Evolutionary conservation across 176 grass and related monocot genomes (phyloP).

Genomic region (Aegilops bicornis): DNA sequence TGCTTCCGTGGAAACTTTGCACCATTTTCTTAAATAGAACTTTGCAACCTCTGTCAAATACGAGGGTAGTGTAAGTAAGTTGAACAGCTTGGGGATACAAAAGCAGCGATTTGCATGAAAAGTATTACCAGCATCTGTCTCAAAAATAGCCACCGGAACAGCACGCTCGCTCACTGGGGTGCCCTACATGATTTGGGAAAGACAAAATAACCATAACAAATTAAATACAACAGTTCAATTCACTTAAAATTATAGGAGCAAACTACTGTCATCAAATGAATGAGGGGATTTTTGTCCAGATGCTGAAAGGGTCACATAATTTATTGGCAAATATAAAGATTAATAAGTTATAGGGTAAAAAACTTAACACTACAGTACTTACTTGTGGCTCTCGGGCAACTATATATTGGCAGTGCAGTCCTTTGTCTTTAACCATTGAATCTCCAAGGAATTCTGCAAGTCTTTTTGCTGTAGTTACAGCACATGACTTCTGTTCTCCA

Average conservation of each 20-base stretch:
- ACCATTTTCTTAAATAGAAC: slow-evolving; percentile 94
- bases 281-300: slow-evolving; percentile 10
- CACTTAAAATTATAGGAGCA: slow-evolving; percentile 17
- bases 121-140: slow-evolving; percentile 77
- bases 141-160: slow-evolving; percentile 92
- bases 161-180: slow-evolving; percentile 98
- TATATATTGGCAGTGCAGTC: slow-evolving; percentile 92
- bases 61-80: slow-evolving; percentile 22
- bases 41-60: slow-evolving; percentile 61
- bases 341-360: neutral
- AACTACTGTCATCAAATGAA: slow-evolving; percentile 29
- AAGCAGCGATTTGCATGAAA: slow-evolving; percentile 23
- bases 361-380: slow-evolving; percentile 34
- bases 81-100: slow-evolving; percentile 23
- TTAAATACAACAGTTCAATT: slow-evolving; percentile 24
- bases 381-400: slow-evolving; percentile 92
- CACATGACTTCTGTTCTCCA: slow-evolving; percentile 93
- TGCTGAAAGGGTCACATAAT: slow-evolving; percentile 12
- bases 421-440: slow-evolving; percentile 98
- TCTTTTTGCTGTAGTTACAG: slow-evolving; percentile 91
- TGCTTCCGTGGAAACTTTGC: slow-evolving; percentile 79
- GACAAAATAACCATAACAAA: slow-evolving; percentile 31
- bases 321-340: neutral
- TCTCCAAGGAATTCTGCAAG: slow-evolving; percentile 92
- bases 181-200: slow-evolving; percentile 67